phyloP scores from a whole-genome alignment of 2,329 filamentous ascomycete genomes.

The Cladobotryum protrusum region DNA sequence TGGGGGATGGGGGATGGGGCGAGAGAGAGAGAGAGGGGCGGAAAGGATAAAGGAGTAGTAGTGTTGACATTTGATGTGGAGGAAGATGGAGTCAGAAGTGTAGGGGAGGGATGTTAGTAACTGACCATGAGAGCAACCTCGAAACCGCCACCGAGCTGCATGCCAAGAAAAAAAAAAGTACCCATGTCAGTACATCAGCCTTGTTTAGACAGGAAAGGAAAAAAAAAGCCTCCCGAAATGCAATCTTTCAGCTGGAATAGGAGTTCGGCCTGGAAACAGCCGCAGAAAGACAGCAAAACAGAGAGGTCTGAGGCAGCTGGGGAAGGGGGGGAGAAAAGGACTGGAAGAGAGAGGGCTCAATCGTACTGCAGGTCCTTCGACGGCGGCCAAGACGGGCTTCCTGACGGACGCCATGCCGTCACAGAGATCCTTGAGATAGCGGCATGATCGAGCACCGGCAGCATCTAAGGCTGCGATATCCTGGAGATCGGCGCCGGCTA shows the following conservation, averaged over 20 bases:
- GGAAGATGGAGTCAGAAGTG: background rate
- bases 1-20: background rate
- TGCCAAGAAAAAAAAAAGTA: slow-evolving; percentile 1
- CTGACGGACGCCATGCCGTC: slow-evolving; percentile 26
- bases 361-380: slow-evolving; percentile 45
- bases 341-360: background rate
- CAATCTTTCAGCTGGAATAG: background rate
- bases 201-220: background rate
- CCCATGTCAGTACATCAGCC: slow-evolving; percentile 10
- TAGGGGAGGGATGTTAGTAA: slow-evolving; percentile 2
- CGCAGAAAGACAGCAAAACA: background rate
- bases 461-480: slow-evolving; percentile 30
- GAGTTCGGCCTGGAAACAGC: background rate
- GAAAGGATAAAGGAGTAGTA: background rate
- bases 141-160: slow-evolving; percentile 44
- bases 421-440: slow-evolving; percentile 37
- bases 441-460: slow-evolving; percentile 24
- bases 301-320: background rate
- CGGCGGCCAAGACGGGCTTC: slow-evolving; percentile 44
- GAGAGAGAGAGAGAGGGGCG: slow-evolving; percentile 1
- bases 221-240: background rate
- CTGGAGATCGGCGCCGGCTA: slow-evolving; percentile 31
- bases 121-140: slow-evolving; percentile 42
- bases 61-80: background rate
- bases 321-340: slow-evolving; percentile 15